Evolutionary conservation across 1,139 yeast species (phyloP).

Genomic region (Candida sanyaensis): DNA sequence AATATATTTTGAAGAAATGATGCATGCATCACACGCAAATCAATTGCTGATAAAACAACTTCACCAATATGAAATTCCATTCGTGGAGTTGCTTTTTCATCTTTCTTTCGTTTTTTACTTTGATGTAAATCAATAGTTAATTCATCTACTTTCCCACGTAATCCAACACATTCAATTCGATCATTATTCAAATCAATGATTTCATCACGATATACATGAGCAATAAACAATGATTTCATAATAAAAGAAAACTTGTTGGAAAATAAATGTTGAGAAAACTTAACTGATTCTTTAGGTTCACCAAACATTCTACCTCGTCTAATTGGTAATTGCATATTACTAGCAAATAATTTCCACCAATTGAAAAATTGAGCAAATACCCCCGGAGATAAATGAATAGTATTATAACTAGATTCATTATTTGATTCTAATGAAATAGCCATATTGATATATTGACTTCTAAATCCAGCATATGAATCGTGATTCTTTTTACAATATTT

Average conservation of each 20-base stretch:
- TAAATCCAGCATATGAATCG: constrained; percentile 43
- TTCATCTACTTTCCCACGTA: constrained; percentile 41
- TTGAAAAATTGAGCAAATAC: constrained; percentile 40
- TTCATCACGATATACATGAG: constrained; percentile 41
- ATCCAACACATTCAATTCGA: constrained; percentile 38
- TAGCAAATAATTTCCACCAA: constrained; percentile 50
- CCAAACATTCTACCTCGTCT: constrained; percentile 44
- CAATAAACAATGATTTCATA: constrained; percentile 39
- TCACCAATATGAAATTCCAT: constrained; percentile 50
- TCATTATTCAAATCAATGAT: constrained; percentile 23
- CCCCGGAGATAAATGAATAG: constrained; percentile 44
- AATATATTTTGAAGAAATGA: constrained; percentile 33
- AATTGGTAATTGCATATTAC: constrained; percentile 45
- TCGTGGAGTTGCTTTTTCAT: constrained; percentile 25
- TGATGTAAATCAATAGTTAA: constrained; percentile 50
- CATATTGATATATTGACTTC: constrained; percentile 46
- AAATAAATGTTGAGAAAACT: constrained; percentile 45
- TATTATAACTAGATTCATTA: constrained; percentile 38
- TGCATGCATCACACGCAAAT: constrained; percentile 38
- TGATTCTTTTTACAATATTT: constrained; percentile 45
- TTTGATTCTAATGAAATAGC: constrained; percentile 58
- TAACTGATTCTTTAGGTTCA: constrained; percentile 32
- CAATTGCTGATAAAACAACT: constrained; percentile 41
- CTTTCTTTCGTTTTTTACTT: constrained; percentile 26
- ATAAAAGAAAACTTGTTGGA: constrained; percentile 44